Conservation (phyloP, 1,139 yeast species). For the Debaryomyces robertsiae region DNA sequence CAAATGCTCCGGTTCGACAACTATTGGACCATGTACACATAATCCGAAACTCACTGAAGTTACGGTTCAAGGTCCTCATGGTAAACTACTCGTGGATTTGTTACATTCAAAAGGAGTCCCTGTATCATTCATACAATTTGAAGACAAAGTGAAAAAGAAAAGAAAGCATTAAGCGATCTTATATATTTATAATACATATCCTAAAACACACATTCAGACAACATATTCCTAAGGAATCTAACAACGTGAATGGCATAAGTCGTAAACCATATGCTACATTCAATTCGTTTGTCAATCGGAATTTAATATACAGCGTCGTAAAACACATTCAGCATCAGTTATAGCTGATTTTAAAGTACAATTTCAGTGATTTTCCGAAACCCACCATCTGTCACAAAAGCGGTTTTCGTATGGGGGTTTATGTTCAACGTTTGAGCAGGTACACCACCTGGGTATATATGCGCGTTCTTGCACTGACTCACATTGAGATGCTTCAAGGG, state of each 20-base stretch:
- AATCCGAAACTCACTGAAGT: conserved; percentile 66
- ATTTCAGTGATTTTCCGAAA: conserved; percentile 58
- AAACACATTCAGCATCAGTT: neutral
- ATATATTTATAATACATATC: conserved; percentile 6
- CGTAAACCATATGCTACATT: neutral
- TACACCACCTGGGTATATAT: conserved; percentile 56
- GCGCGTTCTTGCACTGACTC: conserved; percentile 69
- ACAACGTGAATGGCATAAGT: neutral
- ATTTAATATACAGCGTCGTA: too few relatives aligned
- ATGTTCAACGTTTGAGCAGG: conserved; percentile 58
- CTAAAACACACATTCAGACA: neutral
- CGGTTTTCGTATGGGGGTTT: conserved; percentile 54
- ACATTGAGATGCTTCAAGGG: conserved; percentile 57
- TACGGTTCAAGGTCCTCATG: conserved; percentile 90
- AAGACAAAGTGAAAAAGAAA: conserved; percentile 63
- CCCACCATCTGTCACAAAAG: conserved; percentile 60
- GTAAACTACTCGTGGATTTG: conserved; percentile 57
- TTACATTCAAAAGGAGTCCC: conserved; percentile 71
- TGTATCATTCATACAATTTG: conserved; percentile 62
- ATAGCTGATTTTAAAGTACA: conserved; percentile 31
- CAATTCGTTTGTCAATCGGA: neutral
- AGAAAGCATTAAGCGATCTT: conserved; percentile 36
- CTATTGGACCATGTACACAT: conserved; percentile 59
- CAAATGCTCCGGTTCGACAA: conserved; percentile 87
- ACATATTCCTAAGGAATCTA: too few relatives aligned